Base-by-base conservation (phyloP, 352 stramenopile species). In the Phytophthora macrochlamydospora region DNA sequence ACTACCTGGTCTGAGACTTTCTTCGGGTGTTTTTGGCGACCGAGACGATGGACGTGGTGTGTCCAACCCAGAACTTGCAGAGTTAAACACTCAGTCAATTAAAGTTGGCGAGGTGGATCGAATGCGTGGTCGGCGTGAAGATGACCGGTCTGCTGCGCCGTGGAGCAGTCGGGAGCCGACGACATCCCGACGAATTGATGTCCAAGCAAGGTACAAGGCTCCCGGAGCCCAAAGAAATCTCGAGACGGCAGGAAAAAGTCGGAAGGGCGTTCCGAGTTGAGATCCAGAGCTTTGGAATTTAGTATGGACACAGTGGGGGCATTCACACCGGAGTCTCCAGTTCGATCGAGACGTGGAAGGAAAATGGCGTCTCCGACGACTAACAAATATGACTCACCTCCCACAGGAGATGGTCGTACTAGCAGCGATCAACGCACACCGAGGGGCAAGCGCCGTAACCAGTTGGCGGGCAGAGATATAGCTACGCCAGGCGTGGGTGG, bases 11-110 rank as follows among this genome's bases (percentile, higher is more conserved):
- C 54, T 82, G 32, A 66, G 69, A 31, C 49, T 81, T 11, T 62
- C 75, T 1, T 40, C 60, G 0, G 58, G 67, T 30, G 51, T 74
- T 35, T 84, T 79, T 48, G 59, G 51, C 14, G 43, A 77, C 24
- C 51, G 52, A 8, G 57, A 53, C 0, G 59, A 57, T 33, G n/a
- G 7, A n/a, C 65, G 50, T 35, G 37, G 37, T 4, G 76, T 75
- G 59, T 79, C 68, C 4, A 90, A 90, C 48, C 71, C 65, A 2
- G 74, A 83, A 28, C 62, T 92, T 14, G 79, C 83, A 0, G 83
- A 92, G 59, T 62, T 93, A 12, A 95, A 93, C 43, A 81, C 85
- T 9, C 79, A 83, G 32, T 95, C 85, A 4, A 59, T 90, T 32
- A 80, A 71, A 55, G 71, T 93, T 35, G 61, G 78, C 38, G 72